Conservation (phyloP, 768 basidiomycete genomes). For the Lactarius evosmus region DNA sequence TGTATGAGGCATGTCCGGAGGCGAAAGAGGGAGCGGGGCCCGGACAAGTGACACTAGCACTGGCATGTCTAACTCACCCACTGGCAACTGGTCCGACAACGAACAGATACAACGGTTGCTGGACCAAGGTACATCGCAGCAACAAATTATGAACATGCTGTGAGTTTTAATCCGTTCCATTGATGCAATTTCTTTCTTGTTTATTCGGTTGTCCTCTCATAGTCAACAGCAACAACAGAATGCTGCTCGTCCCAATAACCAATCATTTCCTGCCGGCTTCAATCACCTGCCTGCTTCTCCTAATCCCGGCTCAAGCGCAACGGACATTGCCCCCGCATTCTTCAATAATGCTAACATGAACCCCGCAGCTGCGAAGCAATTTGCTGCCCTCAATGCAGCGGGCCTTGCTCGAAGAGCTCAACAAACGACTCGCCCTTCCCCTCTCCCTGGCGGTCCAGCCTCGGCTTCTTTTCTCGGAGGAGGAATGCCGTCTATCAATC, state of each 20-base stretch:
- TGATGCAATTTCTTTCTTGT: too few relatives aligned
- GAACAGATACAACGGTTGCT: slow-evolving; percentile 26
- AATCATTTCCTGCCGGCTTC: slow-evolving; percentile 17
- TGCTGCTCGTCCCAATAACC: slow-evolving; percentile 14
- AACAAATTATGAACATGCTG: slow-evolving; percentile 28
- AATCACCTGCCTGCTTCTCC: slow-evolving; percentile 22
- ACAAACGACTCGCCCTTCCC: slow-evolving; percentile 35
- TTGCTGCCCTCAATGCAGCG: slow-evolving; percentile 69
- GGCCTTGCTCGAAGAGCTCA: slow-evolving; percentile 56
- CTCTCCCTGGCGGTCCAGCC: slow-evolving; percentile 54
- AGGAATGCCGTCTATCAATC: slow-evolving; percentile 40
- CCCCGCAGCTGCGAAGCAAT: slow-evolving; percentile 71
- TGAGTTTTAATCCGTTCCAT: slow-evolving; percentile 19
- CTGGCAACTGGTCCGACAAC: slow-evolving; percentile 21
- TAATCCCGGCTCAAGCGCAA: slow-evolving; percentile 16
- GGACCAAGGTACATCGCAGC: slow-evolving; percentile 23
- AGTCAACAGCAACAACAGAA: slow-evolving; percentile 25
- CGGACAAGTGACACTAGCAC: not conserved
- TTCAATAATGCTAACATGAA: slow-evolving; percentile 44
- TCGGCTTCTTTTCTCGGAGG: slow-evolving; percentile 63
- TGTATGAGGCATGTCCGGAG: not conserved
- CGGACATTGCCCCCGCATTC: slow-evolving; percentile 14
- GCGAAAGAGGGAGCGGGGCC: not conserved
- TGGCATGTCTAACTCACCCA: slow-evolving; percentile 20
- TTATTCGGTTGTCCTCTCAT: slow-evolving; percentile 1